These are phyloP conservation scores for Aspergillus transmontanensis DNA, from an alignment of 2,329 filamentous ascomycete genomes.

Conservation along the genomic window DNA sequence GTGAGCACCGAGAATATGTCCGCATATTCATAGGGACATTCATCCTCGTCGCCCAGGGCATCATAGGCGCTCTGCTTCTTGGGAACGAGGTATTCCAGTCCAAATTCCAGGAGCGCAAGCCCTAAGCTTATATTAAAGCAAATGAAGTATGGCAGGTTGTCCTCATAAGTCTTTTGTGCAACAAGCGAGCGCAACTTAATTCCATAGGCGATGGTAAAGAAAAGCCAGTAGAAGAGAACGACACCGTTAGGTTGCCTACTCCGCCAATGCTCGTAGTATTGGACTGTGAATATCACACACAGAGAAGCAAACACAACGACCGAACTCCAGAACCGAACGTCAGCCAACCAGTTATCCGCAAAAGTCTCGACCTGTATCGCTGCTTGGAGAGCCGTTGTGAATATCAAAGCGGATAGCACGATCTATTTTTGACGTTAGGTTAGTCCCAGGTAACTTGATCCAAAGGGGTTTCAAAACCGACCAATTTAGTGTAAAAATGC, in stretches of 20 bases:
- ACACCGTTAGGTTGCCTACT: conserved; percentile 84
- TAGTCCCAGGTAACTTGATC: conserved; percentile 1
- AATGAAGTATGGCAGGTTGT: conserved; percentile 73
- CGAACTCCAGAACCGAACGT: conserved; percentile 86
- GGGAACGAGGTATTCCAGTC: conserved; percentile 84
- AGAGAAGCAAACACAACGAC: conserved; percentile 72
- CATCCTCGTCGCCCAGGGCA: conserved; percentile 65
- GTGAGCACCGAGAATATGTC: conserved; percentile 91
- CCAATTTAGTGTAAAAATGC: conserved; percentile 93
- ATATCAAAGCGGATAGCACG: conserved; percentile 69
- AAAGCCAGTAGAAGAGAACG: conserved; percentile 88
- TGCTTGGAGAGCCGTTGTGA: conserved; percentile 71
- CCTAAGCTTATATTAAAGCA: conserved; percentile 73
- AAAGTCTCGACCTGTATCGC: conserved; percentile 74
- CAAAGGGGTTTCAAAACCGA: conserved; percentile 45
- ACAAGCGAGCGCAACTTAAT: conserved; percentile 87
- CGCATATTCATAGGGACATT: conserved; percentile 81
- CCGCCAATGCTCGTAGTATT: conserved; percentile 84
- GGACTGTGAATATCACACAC: conserved; percentile 72
- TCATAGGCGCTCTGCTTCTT: conserved; percentile 72
- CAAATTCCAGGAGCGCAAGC: conserved; percentile 70
- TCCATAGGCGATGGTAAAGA: conserved; percentile 74
- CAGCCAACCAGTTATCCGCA: conserved; percentile 70
- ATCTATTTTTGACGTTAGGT: conserved; percentile 40
- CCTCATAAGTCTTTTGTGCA: conserved; percentile 70